Evolutionary conservation across 139 green algal species (phyloP), one percentile per base, ranked within the genome.

Genomic region (Volvox africanus): DNA sequence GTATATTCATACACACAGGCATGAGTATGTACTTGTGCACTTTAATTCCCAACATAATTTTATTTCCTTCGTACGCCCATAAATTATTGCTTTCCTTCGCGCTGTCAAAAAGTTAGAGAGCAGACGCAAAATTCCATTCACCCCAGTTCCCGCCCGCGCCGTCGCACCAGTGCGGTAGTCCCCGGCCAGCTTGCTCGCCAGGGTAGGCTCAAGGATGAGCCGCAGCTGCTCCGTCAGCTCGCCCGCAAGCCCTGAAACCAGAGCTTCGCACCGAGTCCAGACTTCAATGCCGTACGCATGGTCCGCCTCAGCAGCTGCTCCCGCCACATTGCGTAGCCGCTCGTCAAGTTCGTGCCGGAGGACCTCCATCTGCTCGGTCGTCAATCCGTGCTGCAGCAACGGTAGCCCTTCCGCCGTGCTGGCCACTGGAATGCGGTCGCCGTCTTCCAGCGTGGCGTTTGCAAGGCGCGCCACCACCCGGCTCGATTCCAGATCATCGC

Each of bases 171-270:
- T 99, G 36, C 97, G 95, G 96, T 97, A 99, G 89, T 99, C 98
- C 0, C 98, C 98, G 18, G 95, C 97, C 76, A 93, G 95, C 95
- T 92, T 99, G 95, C 88, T 97, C 2, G 98, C 98, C 81, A 97
- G 92, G 35, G 95, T 99, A 30, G 98, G 98, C 93, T 99, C 97
- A 87, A 99, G 91, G 24, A 99, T 98, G 20, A 99, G 94, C 24
- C 98, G 95, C 92, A 99, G 96, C 95, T 99, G 97, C 95, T 99
- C 98, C 65, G 97, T 93, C 61, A 99, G 96, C 94, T 99, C 98
- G 75, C 84, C 97, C 81, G 89, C 92, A 80, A 93, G 92, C 20
- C 93, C 94, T 44, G 91, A 89, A 0, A 97, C 98, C 65, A 99
- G 94, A 24, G 94, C 93, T 90, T 99, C 97, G 91, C 96, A 99